phyloP scores from a whole-genome alignment of 202 grass and related monocot genomes.

The Musa balbisiana region DNA sequence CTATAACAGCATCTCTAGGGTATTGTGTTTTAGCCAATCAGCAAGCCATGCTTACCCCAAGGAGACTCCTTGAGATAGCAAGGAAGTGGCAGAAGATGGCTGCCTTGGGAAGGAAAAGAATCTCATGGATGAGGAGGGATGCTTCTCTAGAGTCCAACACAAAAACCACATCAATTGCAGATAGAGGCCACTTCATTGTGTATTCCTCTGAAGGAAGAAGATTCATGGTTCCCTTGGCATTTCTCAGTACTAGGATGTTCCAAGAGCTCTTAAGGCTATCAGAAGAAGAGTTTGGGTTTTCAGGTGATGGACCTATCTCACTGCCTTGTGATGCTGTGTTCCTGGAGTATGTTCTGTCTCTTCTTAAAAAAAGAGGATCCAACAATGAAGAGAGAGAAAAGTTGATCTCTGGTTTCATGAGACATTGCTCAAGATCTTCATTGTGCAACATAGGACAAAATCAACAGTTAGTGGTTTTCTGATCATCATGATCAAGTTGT shows the following conservation, averaged over 20 bases:
- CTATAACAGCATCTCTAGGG: too few relatives aligned
- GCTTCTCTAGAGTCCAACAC: background rate
- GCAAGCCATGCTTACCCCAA: slow-evolving; percentile 45
- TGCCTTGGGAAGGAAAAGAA: slow-evolving; percentile 37
- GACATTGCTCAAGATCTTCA: slow-evolving; percentile 11
- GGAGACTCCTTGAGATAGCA: slow-evolving; percentile 48
- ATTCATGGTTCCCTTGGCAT: slow-evolving; percentile 45
- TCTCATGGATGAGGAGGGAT: slow-evolving; percentile 30
- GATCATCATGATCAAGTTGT: background rate
- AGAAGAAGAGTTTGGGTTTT: slow-evolving; percentile 55
- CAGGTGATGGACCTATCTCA: slow-evolving; percentile 35
- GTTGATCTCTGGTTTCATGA: slow-evolving; percentile 33
- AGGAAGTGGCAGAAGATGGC: slow-evolving; percentile 60
- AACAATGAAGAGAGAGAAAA: slow-evolving; percentile 22
- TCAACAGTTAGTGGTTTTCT: slow-evolving; percentile 19
- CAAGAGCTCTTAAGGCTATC: slow-evolving; percentile 36
- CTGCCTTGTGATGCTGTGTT: slow-evolving; percentile 34
- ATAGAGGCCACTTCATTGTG: slow-evolving; percentile 36
- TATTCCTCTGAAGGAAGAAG: slow-evolving; percentile 34
- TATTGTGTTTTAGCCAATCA: background rate
- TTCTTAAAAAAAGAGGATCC: slow-evolving; percentile 48
- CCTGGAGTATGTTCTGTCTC: slow-evolving; percentile 55
- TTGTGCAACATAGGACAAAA: slow-evolving; percentile 1
- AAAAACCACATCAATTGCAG: slow-evolving; percentile 27
- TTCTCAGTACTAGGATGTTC: slow-evolving; percentile 34